These are phyloP conservation scores for Leccinum truebloodii DNA, from an alignment of 768 basidiomycete genomes.

Conservation along the genomic window DNA sequence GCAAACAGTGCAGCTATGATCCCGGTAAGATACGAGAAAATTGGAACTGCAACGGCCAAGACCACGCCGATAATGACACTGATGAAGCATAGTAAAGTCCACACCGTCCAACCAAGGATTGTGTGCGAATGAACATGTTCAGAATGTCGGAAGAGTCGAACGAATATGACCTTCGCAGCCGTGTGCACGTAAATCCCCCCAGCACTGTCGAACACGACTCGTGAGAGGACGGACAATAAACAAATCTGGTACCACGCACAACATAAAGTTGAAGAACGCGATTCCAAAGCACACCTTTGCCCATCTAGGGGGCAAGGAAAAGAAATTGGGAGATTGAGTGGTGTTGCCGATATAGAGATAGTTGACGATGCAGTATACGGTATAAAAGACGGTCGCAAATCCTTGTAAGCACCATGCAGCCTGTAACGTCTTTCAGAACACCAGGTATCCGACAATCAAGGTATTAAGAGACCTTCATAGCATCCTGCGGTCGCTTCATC, in stretches of 20 bases:
- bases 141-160: slow-evolving; percentile 48
- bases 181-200: slow-evolving; percentile 51
- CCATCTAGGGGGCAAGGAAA: slow-evolving; percentile 35
- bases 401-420: slow-evolving; percentile 55
- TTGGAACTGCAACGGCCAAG: slow-evolving; percentile 51
- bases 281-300: slow-evolving; percentile 51
- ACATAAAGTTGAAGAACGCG: slow-evolving; percentile 51
- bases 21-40: slow-evolving; percentile 55
- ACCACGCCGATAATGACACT: slow-evolving; percentile 42
- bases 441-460: slow-evolving; percentile 17
- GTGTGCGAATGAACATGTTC: slow-evolving; percentile 54
- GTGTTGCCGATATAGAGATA: slow-evolving; percentile 49
- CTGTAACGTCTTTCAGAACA: not conserved
- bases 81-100: slow-evolving; percentile 44
- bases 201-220: slow-evolving; percentile 32
- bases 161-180: slow-evolving; percentile 53
- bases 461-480: slow-evolving; percentile 47
- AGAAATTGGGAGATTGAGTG: slow-evolving; percentile 9
- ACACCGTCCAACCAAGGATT: slow-evolving; percentile 47
- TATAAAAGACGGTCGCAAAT: slow-evolving; percentile 53
- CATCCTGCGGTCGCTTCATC: slow-evolving; percentile 51
- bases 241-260: slow-evolving; percentile 34
- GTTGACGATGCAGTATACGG: slow-evolving; percentile 44
- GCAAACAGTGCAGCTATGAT: slow-evolving; percentile 56
- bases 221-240: not conserved